Base-by-base conservation (phyloP, 768 basidiomycete genomes). In the Melanogaster broomeanus region DNA sequence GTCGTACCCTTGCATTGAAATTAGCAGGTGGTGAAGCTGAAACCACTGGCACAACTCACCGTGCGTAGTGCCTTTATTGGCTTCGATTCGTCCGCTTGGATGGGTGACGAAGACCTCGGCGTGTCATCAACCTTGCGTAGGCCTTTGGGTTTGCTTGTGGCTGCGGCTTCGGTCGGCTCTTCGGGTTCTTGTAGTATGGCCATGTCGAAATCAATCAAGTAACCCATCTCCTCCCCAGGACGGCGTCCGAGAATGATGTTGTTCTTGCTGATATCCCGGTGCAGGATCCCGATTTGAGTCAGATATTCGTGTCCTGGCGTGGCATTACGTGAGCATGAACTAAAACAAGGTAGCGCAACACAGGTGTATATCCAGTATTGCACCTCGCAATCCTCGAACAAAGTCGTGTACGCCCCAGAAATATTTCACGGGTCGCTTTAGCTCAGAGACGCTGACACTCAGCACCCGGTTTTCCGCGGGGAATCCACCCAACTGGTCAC, bases 201-300 rank as follows among this genome's bases (percentile, higher is more conserved):
- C 53, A 53, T 51, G 22, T 73, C 68, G 4, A 71, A 45, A 45
- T 71, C 71, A n/a, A 58, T 70, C 42, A 72, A 18, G 35, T 67
- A 72, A 1, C 68, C 70, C 31, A 52, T 16, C 35, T 50, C 52
- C 3, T 38, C 53, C 38, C 49, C 47, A 16, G 48, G 52, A 15
- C 16, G 37, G 19, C 21, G 45, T 2, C 55, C 55, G 2, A 73
- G 65, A n/a, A 73, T 60, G 8, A 74, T 58, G 41, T 71, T 72
- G 12, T 70, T 69, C 25, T 63, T 61, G 52, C 68, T 73, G 43
- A 72, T 53, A 41, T 73, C 67, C 4, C 68, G 57, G 35, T 72
- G 70, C 3, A 71, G 44, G 35, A 74, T 60, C 0, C 61, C 63
- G 9, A 52, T 48, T 0, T 15, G 28, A 2, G 49, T 55, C 0